A percentile compares a stretch with the other conserved stretches of the same genome.
phyloP scores from a whole-genome alignment of 345 rosid genomes.

The Populus alba region DNA sequence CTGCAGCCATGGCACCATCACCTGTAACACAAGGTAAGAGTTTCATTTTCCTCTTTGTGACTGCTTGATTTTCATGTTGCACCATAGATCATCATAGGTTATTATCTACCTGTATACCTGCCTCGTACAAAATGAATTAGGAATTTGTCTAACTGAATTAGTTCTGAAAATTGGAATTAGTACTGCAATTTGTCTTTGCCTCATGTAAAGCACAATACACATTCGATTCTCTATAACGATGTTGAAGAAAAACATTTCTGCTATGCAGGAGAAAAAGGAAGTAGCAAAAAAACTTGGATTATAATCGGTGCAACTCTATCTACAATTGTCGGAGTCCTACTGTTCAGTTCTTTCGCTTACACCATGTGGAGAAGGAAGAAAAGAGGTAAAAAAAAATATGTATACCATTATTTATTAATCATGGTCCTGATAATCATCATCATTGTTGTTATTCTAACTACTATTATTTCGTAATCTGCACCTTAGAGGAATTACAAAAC shows the following conservation, averaged over 20 bases:
- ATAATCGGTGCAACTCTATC: conserved; percentile 1
- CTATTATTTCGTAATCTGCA: not conserved
- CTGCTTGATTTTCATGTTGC: no score
- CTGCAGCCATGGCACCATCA: not conserved
- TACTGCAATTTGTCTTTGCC: no score
- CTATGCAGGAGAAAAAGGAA: not conserved
- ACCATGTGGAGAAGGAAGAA: conserved; percentile 8
- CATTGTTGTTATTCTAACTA: not conserved
- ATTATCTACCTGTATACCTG: no score
- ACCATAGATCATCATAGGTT: no score
- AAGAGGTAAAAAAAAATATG: not conserved
- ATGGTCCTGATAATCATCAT: not conserved
- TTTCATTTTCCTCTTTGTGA: no score
- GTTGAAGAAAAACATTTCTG: not conserved
- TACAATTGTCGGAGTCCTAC: not conserved
- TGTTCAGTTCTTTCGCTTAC: not conserved
- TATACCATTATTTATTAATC: not conserved
- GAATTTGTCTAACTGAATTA: no score
- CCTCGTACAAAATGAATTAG: no score
- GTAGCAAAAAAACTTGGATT: not conserved
- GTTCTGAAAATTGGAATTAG: no score
- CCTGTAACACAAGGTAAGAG: no score
- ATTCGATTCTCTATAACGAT: no score
- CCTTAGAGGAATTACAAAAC: not conserved
- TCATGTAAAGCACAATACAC: not conserved